Conservation (phyloP, 129 eudicot genomes). For the Heracleum sosnowskyi region DNA sequence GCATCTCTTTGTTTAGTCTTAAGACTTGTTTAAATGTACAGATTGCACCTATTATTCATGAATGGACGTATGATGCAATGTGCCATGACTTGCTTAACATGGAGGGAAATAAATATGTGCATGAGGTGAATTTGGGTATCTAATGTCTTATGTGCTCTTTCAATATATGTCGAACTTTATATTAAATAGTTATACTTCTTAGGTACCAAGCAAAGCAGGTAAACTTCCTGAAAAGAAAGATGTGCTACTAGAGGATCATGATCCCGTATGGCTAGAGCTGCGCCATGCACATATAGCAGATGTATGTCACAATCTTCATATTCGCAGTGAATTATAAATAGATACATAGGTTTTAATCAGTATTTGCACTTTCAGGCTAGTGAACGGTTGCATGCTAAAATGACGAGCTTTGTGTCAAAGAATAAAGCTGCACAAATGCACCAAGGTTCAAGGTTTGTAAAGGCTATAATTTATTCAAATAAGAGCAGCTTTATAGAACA, state of each 20-base stretch:
- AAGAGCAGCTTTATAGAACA: background rate
- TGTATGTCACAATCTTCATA: constrained; percentile 37
- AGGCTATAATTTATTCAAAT: background rate
- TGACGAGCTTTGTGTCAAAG: constrained; percentile 85
- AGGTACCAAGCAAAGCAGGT: constrained; percentile 90
- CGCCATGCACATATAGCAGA: constrained; percentile 98
- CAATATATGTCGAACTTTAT: constrained; percentile 17
- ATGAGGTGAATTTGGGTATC: constrained; percentile 57
- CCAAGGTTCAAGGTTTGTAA: constrained; percentile 72
- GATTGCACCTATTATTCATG: constrained; percentile 97
- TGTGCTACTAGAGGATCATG: constrained; percentile 97
- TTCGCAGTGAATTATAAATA: background rate
- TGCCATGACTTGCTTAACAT: constrained; percentile 82
- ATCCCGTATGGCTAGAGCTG: constrained; percentile 98
- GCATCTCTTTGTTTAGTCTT: background rate
- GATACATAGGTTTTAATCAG: constrained; percentile 17
- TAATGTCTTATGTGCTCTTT: constrained; percentile 8
- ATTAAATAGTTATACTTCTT: constrained; percentile 28
- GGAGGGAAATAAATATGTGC: constrained; percentile 96
- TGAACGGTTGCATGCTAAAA: constrained; percentile 90
- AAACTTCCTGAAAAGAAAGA: constrained; percentile 87
- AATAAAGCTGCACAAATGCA: constrained; percentile 96
- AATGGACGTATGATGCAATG: constrained; percentile 99
- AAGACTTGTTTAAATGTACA: constrained; percentile 17
- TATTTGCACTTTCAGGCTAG: constrained; percentile 64